Percentiles rank a stretch among this genome's conserved stretches.
Evolutionary conservation across 768 basidiomycete species (phyloP).

Genomic region (Xanthoconium purpureum): DNA sequence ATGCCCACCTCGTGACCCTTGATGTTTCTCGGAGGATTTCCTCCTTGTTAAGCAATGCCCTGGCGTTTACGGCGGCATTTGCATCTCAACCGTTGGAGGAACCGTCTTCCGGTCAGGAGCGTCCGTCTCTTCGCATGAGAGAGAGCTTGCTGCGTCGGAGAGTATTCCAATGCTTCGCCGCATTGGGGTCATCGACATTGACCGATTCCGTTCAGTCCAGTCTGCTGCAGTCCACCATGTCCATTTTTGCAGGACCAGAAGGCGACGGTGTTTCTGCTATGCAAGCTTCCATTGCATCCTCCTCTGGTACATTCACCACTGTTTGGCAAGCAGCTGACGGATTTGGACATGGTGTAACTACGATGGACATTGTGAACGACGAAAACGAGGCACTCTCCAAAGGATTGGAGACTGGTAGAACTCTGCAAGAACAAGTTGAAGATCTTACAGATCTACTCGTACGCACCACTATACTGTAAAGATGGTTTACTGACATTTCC

Average conservation of each 20-base stretch:
- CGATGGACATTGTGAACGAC: conserved; percentile 51
- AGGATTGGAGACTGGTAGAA: conserved; percentile 33
- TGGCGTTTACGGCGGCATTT: conserved; percentile 88
- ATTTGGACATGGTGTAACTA: conserved; percentile 89
- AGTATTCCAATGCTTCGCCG: conserved; percentile 85
- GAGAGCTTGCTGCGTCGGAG: conserved; percentile 83
- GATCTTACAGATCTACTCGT: conserved; percentile 77
- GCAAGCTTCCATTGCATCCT: conserved; percentile 89
- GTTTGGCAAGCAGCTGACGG: conserved; percentile 89
- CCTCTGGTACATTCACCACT: conserved; percentile 75
- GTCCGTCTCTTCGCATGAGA: conserved; percentile 65
- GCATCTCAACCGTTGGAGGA: conserved; percentile 69
- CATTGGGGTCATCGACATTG: conserved; percentile 74
- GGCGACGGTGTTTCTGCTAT: conserved; percentile 78
- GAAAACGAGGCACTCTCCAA: conserved; percentile 29
- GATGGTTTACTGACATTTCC: neutral
- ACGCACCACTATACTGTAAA: conserved; percentile 22
- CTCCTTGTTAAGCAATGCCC: conserved; percentile 81
- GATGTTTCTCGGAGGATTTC: conserved; percentile 90
- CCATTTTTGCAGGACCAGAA: conserved; percentile 84
- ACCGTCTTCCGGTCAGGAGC: conserved; percentile 37
- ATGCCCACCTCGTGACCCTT: conserved; percentile 75
- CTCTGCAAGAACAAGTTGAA: conserved; percentile 80
- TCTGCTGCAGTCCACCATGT: conserved; percentile 76
- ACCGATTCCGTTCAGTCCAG: conserved; percentile 80